Evolutionary conservation across 2,329 filamentous ascomycete genomes (phyloP).

Genomic region (Beauveria varroae): DNA sequence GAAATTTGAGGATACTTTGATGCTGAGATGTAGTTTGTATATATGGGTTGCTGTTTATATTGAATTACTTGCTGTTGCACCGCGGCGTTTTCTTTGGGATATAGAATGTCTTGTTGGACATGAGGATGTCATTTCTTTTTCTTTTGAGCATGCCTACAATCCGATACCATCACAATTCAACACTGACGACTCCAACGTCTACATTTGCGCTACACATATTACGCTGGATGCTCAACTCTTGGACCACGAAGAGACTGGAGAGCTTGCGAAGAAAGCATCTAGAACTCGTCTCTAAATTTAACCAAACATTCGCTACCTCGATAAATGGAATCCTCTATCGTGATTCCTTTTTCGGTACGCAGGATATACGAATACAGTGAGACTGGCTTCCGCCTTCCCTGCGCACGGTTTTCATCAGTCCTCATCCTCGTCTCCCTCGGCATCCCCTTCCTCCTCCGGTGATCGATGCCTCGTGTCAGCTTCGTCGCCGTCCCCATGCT

Average conservation of each 20-base stretch:
- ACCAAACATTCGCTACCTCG: not conserved
- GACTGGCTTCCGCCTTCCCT: too few relatives aligned
- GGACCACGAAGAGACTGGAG: not conserved
- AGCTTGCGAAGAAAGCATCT: not conserved
- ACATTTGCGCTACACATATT: not conserved
- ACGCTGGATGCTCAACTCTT: not conserved
- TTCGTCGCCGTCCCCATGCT: slow-evolving; percentile 19
- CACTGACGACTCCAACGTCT: not conserved
- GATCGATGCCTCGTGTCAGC: slow-evolving; percentile 19
- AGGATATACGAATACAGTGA: slow-evolving; percentile 1
- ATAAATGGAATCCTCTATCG: not conserved
- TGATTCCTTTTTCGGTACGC: not conserved
- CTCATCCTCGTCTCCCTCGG: slow-evolving; percentile 35
- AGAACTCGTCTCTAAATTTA: not conserved
- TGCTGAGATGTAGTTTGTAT: not conserved
- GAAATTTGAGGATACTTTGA: not conserved
- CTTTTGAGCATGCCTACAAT: not conserved
- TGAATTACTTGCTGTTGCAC: not conserved
- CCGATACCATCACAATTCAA: slow-evolving; percentile 3
- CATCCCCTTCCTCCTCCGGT: slow-evolving; percentile 30
- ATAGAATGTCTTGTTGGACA: not conserved
- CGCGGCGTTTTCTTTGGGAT: not conserved
- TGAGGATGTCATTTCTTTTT: not conserved
- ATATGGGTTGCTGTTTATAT: not conserved
- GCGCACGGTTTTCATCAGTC: not conserved